phyloP scores from a whole-genome alignment of 2,329 filamentous ascomycete species.

The Westerdykella sp. region DNA sequence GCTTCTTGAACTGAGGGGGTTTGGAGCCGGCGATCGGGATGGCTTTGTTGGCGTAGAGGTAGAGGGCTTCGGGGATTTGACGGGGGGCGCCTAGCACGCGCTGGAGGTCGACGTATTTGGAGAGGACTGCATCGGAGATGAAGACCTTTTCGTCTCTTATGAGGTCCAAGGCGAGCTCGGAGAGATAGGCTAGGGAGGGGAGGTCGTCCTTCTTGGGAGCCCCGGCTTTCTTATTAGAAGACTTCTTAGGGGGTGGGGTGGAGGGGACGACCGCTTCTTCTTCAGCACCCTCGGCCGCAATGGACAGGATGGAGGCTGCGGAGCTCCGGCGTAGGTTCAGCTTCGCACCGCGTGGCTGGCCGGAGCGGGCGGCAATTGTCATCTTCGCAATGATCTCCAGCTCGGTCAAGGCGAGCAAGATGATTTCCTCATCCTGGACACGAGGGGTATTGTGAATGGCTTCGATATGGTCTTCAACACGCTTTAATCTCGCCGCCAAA shows the following conservation, averaged over 20 bases:
- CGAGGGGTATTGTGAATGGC: constrained; percentile 21
- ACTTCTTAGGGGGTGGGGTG: constrained; percentile 3
- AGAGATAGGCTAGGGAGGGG: constrained; percentile 38
- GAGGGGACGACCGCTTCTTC: neutral
- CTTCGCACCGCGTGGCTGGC: constrained; percentile 18
- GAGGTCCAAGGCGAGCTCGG: constrained; percentile 59
- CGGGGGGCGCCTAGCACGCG: constrained; percentile 65
- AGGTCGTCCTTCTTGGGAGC: constrained; percentile 15
- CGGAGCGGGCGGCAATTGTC: constrained; percentile 25
- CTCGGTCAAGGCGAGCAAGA: constrained; percentile 17
- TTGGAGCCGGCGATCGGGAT: constrained; percentile 56
- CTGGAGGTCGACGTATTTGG: constrained; percentile 71
- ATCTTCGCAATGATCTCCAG: constrained; percentile 19
- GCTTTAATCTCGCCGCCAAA: constrained; percentile 17
- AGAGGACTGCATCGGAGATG: constrained; percentile 67
- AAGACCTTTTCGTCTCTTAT: constrained; percentile 70
- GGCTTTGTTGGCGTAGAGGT: constrained; percentile 78
- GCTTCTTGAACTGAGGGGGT: constrained; percentile 35
- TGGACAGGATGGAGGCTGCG: constrained; percentile 29
- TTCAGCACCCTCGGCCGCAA: constrained; percentile 17
- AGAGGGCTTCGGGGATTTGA: constrained; percentile 71
- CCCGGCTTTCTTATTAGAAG: constrained; percentile 2
- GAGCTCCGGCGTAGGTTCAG: constrained; percentile 26
- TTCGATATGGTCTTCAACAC: constrained; percentile 23
- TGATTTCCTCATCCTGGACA: constrained; percentile 21